Conservation (phyloP, 352 stramenopile genomes). For the Pythium plurisporium region DNA sequence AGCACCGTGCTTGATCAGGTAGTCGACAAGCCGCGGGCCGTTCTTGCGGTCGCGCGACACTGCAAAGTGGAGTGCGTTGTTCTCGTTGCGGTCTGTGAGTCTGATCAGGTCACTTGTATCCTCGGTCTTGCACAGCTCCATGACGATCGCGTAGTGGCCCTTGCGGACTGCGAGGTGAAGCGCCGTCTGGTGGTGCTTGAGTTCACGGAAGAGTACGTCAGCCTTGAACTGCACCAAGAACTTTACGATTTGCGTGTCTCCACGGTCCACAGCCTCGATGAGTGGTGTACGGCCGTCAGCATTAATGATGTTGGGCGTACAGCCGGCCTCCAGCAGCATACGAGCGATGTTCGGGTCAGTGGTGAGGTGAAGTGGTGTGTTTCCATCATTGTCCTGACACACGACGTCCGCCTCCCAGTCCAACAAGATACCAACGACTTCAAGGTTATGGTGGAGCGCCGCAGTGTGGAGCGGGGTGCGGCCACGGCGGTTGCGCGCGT, state of each 20-base stretch:
- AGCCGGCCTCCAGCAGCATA: constrained; percentile 80
- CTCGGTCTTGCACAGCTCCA: constrained; percentile 77
- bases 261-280: constrained; percentile 74
- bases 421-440: constrained; percentile 76
- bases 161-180: constrained; percentile 80
- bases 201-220: constrained; percentile 80
- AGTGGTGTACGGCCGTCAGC: constrained; percentile 71
- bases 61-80: constrained; percentile 83
- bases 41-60: constrained; percentile 83
- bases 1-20: constrained; percentile 76
- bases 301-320: constrained; percentile 82
- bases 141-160: constrained; percentile 82
- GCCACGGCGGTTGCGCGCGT: constrained; percentile 71
- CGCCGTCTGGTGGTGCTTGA: constrained; percentile 82
- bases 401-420: constrained; percentile 80
- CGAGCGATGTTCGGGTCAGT: constrained; percentile 70
- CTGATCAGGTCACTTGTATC: constrained; percentile 62
- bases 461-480: constrained; percentile 81
- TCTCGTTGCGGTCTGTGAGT: constrained; percentile 77
- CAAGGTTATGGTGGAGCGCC: constrained; percentile 74
- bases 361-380: constrained; percentile 80
- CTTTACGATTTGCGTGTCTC: constrained; percentile 73
- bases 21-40: constrained; percentile 72
- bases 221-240: constrained; percentile 75
- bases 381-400: constrained; percentile 76